Evolutionary conservation across 305 asterid genomes (phyloP).

Genomic region (Vinca major): DNA sequence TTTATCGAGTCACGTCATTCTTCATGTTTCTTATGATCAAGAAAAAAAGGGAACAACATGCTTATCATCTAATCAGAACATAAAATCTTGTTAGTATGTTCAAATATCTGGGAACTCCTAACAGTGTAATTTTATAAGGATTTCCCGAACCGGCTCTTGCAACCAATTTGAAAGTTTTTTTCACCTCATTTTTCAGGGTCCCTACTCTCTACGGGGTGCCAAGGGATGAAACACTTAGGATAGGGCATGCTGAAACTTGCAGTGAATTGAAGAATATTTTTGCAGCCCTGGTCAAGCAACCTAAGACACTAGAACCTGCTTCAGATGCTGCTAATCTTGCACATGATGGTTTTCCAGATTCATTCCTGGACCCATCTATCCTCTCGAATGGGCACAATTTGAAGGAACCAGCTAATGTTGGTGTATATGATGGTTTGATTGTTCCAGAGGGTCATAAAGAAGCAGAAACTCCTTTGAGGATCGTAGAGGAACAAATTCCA

Average conservation of each 20-base stretch:
- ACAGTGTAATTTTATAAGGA: background rate
- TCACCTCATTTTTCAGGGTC: conserved; percentile 29
- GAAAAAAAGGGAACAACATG: background rate
- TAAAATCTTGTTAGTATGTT: background rate
- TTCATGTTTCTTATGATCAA: background rate
- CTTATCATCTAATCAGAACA: background rate
- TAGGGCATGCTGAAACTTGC: conserved; percentile 81
- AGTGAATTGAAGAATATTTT: conserved; percentile 71
- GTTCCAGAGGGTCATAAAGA: conserved; percentile 24
- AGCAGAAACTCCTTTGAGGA: conserved; percentile 22
- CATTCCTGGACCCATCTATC: conserved; percentile 27
- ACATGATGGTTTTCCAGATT: conserved; percentile 29
- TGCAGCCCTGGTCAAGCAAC: conserved; percentile 77
- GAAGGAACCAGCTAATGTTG: background rate
- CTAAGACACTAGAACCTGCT: conserved; percentile 53
- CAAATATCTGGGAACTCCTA: background rate
- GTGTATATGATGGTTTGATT: conserved; percentile 13
- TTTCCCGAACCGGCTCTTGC: background rate
- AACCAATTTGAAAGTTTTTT: background rate
- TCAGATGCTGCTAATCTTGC: conserved; percentile 34
- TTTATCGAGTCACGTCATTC: background rate
- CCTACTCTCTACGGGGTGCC: conserved; percentile 90
- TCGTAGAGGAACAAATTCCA: conserved; percentile 20
- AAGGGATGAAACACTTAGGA: conserved; percentile 81
- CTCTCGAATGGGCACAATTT: conserved; percentile 23